A percentile compares a stretch with the other conserved stretches of the same genome.
phyloP scores from a whole-genome alignment of 192 early-diverging fungal genomes.

The Umbelopsis sp. region DNA sequence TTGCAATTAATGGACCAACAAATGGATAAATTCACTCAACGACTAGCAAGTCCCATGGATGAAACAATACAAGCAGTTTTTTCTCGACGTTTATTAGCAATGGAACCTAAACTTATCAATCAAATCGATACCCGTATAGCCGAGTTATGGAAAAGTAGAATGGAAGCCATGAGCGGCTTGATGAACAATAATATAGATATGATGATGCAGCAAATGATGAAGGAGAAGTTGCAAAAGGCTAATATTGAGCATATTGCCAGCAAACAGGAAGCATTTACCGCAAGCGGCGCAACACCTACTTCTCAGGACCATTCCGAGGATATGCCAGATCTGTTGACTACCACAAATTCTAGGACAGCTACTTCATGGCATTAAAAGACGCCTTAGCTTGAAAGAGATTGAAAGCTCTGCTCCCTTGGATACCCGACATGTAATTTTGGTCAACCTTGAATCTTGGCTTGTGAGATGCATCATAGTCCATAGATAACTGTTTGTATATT shows the following conservation, averaged over 20 bases:
- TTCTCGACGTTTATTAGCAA: not conserved
- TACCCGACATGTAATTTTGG: not conserved
- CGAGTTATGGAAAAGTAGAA: conserved; percentile 11
- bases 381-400: not conserved
- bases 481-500: too few species aligned
- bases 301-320: conserved; percentile 7
- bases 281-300: conserved; percentile 1
- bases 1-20: not conserved
- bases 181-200: conserved; percentile 11
- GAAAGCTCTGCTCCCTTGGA: not conserved
- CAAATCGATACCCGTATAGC: conserved; percentile 7
- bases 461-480: too few species aligned
- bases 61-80: conserved; percentile 1
- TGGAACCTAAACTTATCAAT: conserved; percentile 14
- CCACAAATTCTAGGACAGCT: not conserved
- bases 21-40: conserved; percentile 4
- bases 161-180: conserved; percentile 10
- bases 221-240: not conserved
- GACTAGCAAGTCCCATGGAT: conserved; percentile 4
- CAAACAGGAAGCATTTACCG: conserved; percentile 3
- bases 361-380: not conserved
- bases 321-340: not conserved
- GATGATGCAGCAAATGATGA: conserved; percentile 10
- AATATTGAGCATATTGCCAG: not conserved
- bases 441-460: not conserved